Conservation (phyloP, 2,329 filamentous ascomycete genomes). For the Epichloe aotearoae region DNA sequence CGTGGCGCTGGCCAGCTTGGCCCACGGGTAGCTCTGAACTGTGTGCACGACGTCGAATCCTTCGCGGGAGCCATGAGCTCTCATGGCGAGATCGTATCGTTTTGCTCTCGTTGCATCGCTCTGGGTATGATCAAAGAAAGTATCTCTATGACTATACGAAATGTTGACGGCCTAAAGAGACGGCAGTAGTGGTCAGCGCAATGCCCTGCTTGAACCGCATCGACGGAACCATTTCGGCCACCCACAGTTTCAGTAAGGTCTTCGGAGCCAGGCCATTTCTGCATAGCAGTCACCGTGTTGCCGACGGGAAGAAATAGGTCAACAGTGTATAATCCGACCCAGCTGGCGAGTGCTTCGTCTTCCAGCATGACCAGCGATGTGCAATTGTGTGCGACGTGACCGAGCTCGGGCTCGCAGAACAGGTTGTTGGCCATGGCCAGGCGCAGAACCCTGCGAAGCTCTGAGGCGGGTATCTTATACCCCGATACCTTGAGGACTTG, state of each 20-base stretch:
- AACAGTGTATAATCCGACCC: slow-evolving; percentile 17
- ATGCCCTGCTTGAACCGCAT: too few relatives aligned
- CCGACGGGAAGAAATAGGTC: slow-evolving; percentile 19
- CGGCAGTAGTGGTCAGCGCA: too few relatives aligned
- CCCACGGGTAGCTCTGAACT: slow-evolving; percentile 12
- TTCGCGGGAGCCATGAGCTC: slow-evolving; percentile 13
- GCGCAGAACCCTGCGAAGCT: slow-evolving; percentile 24
- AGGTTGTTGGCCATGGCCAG: slow-evolving; percentile 25
- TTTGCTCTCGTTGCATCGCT: slow-evolving; percentile 13
- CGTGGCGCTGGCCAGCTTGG: slow-evolving; percentile 10
- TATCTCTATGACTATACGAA: slow-evolving; percentile 11
- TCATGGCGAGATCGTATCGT: slow-evolving; percentile 20
- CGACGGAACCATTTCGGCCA: not conserved
- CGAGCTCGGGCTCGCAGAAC: slow-evolving; percentile 25
- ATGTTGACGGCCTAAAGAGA: slow-evolving; percentile 14
- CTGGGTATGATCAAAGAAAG: slow-evolving; percentile 18
- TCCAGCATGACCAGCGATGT: slow-evolving; percentile 18
- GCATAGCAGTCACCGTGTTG: slow-evolving; percentile 20
- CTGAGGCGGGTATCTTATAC: slow-evolving; percentile 20
- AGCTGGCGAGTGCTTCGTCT: slow-evolving; percentile 15
- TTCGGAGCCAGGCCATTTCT: slow-evolving; percentile 22
- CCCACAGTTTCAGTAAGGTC: slow-evolving; percentile 20
- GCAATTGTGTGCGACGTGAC: slow-evolving; percentile 26
- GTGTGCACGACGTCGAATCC: slow-evolving; percentile 12
- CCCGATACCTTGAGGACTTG: slow-evolving; percentile 19